phyloP scores from a whole-genome alignment of 768 basidiomycete species.

The Tubosaeta sp. region DNA sequence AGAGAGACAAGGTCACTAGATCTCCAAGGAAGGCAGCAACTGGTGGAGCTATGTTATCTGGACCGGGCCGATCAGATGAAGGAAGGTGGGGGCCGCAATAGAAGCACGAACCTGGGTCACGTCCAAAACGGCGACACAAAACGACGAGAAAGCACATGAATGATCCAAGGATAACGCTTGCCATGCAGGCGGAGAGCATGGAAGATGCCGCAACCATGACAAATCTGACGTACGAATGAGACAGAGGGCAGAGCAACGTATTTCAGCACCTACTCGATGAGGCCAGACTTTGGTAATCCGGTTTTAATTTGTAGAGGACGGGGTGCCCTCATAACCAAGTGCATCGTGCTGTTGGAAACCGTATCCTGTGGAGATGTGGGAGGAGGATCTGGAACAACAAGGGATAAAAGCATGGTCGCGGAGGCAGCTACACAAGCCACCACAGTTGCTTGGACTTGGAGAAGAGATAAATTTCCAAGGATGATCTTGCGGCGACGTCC shows the following conservation, averaged over 20 bases:
- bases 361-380: constrained; percentile 5
- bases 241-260: neutral
- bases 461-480: constrained; percentile 74
- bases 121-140: constrained; percentile 64
- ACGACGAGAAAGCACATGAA: constrained; percentile 90
- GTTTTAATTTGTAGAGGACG: constrained; percentile 23
- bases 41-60: constrained; percentile 95
- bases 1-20: constrained; percentile 79
- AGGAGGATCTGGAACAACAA: constrained; percentile 44
- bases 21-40: constrained; percentile 92
- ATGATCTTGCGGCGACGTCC: constrained; percentile 59
- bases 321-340: constrained; percentile 14
- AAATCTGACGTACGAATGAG: constrained; percentile 45
- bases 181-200: constrained; percentile 78
- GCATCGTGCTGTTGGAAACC: constrained; percentile 11
- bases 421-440: constrained; percentile 86
- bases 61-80: neutral
- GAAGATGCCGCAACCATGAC: constrained; percentile 71
- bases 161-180: constrained; percentile 76
- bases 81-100: neutral
- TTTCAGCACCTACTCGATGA: constrained; percentile 33
- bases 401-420: constrained; percentile 68
- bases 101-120: constrained; percentile 70
- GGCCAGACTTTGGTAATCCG: constrained; percentile 33
- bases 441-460: constrained; percentile 90